phyloP scores from a whole-genome alignment of 2,329 filamentous ascomycete species.

The Scopulariopsis brevicaulis region DNA sequence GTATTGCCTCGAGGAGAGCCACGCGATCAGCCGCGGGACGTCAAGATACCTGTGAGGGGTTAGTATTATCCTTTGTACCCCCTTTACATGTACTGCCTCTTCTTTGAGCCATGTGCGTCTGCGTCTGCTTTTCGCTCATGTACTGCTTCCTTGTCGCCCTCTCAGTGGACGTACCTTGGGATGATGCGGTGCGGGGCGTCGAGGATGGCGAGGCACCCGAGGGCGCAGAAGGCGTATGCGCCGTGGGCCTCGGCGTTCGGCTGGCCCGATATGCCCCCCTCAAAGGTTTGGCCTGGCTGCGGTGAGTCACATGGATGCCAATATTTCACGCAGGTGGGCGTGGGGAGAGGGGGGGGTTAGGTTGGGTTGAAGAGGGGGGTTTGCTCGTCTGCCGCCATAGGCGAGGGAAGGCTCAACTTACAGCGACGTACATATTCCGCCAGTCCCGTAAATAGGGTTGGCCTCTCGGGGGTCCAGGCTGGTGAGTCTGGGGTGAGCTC shows the following conservation, averaged over 20 bases:
- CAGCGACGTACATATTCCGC: constrained; percentile 73
- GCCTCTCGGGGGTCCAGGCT: constrained; percentile 49
- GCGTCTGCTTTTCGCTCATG: constrained; percentile 3
- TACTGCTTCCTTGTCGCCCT: constrained; percentile 20
- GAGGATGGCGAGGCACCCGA: constrained; percentile 80
- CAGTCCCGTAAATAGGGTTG: constrained; percentile 58
- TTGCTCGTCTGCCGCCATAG: neutral
- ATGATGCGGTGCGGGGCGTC: constrained; percentile 68
- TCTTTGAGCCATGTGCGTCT: neutral
- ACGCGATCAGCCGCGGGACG: constrained; percentile 65
- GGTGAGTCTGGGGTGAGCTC: constrained; percentile 64
- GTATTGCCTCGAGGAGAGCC: constrained; percentile 84
- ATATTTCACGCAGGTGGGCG: neutral
- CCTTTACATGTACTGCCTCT: constrained; percentile 1
- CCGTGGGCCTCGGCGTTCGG: constrained; percentile 89
- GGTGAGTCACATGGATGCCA: neutral
- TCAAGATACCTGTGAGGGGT: constrained; percentile 54
- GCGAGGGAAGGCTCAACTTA: constrained; percentile 32
- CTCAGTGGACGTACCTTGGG: constrained; percentile 42
- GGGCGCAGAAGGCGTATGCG: constrained; percentile 88
- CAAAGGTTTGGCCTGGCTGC: constrained; percentile 72
- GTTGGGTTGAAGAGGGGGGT: neutral
- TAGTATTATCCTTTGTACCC: neutral
- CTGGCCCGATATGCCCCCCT: constrained; percentile 81
- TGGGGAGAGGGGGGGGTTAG: neutral